These are phyloP conservation scores for Aristolochia fimbriata DNA, from an alignment of 164 flowering plant species.

Conservation along the genomic window DNA sequence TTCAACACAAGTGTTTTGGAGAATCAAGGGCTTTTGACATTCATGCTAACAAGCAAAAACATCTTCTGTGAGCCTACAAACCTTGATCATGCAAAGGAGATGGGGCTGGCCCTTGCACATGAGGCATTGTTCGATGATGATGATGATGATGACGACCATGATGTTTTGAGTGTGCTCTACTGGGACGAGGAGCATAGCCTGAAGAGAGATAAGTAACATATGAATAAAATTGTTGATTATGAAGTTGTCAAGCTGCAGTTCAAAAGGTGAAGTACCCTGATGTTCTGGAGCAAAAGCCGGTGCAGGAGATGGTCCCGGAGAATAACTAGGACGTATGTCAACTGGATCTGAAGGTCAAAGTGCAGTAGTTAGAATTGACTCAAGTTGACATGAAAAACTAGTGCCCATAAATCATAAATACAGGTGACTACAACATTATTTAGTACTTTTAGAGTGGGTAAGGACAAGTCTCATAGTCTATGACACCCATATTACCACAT, in stretches of 20 bases:
- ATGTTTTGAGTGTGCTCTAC: constrained; percentile 19
- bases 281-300: constrained; percentile 46
- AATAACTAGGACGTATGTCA: constrained; percentile 13
- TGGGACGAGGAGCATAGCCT: constrained; percentile 36
- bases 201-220: constrained; percentile 7
- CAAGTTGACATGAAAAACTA: constrained; percentile 26
- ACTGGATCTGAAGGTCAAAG: constrained; percentile 20
- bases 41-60: background rate
- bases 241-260: constrained; percentile 4
- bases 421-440: background rate
- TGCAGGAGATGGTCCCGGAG: constrained; percentile 23
- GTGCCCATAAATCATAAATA: constrained; percentile 1
- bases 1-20: background rate
- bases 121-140: constrained; percentile 29
- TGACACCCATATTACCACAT: background rate
- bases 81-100: constrained; percentile 27
- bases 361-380: constrained; percentile 17
- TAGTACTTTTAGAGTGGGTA: background rate
- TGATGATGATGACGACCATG: constrained; percentile 26
- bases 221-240: background rate
- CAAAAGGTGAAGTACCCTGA: constrained; percentile 26
- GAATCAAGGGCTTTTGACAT: background rate
- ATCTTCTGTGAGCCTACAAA: constrained; percentile 3
- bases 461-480: background rate
- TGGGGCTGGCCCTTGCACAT: constrained; percentile 45